Evolutionary conservation across 768 basidiomycete genomes (phyloP).

Genomic region (Suillus placidus): DNA sequence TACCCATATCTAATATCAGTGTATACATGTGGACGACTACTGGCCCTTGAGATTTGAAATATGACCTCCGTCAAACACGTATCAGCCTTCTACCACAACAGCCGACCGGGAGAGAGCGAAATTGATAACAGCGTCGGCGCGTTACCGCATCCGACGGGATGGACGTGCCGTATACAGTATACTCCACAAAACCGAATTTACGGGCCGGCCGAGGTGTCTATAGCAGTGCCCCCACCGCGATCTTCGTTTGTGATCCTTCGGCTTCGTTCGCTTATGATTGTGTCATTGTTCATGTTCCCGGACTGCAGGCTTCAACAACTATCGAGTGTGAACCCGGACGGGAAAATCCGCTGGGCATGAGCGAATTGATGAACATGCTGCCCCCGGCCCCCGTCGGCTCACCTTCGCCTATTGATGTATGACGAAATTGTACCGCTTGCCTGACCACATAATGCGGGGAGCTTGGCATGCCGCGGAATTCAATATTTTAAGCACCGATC

Average conservation of each 20-base stretch:
- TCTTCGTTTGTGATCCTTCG: background rate
- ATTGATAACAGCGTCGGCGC: background rate
- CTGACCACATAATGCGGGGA: background rate
- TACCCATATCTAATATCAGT: background rate
- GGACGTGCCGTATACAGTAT: background rate
- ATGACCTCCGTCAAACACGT: background rate
- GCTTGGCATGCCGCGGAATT: background rate
- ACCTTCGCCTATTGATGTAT: background rate
- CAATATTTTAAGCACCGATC: conserved; percentile 3
- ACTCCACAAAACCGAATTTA: background rate
- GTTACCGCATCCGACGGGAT: background rate
- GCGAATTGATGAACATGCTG: background rate
- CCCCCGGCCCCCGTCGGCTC: background rate
- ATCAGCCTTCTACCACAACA: background rate
- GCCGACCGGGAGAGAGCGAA: conserved; percentile 1
- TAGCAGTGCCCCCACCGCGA: too few species aligned
- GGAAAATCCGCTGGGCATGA: background rate
- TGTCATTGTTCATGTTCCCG: background rate
- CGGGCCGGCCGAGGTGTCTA: background rate
- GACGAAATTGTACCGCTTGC: background rate
- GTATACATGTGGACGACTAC: background rate
- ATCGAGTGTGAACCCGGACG: background rate
- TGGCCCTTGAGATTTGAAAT: background rate
- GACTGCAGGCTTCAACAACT: background rate
- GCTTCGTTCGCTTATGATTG: background rate